These are phyloP conservation scores for Linderniella brevidens DNA, from an alignment of 257 asterid species.

Conservation along the genomic window DNA sequence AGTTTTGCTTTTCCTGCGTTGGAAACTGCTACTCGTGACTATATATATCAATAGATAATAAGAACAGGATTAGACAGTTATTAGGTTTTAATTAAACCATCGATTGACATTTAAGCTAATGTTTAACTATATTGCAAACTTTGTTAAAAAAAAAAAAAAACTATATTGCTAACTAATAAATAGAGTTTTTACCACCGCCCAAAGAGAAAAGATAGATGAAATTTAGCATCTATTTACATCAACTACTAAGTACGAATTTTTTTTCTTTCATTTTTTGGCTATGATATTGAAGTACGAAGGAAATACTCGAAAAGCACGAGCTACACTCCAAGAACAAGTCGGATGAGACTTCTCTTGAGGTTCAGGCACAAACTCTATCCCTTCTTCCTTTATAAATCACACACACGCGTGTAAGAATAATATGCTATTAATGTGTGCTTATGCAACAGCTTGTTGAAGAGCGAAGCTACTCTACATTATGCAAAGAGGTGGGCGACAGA, in stretches of 20 bases:
- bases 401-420: background rate
- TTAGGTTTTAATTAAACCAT: too few relatives aligned
- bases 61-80: too few relatives aligned
- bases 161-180: too few relatives aligned
- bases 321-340: slow-evolving; percentile 62
- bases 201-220: too few relatives aligned
- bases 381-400: background rate
- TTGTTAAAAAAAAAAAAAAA: too few relatives aligned
- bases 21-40: too few relatives aligned
- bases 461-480: slow-evolving; percentile 31
- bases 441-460: slow-evolving; percentile 65
- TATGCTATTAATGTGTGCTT: background rate
- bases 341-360: slow-evolving; percentile 73
- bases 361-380: slow-evolving; percentile 27
- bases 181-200: too few relatives aligned
- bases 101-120: too few relatives aligned
- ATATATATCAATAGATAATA: too few relatives aligned
- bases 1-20: too few relatives aligned
- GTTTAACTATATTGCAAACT: too few relatives aligned
- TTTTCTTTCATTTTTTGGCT: background rate
- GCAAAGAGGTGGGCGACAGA: slow-evolving; percentile 59
- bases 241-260: background rate
- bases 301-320: slow-evolving; percentile 54
- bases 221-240: background rate
- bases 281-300: slow-evolving; percentile 40